Evolutionary conservation across 768 basidiomycete species (phyloP), one percentile per base, ranked within the genome.

Genomic region (Exsudoporus frostii): DNA sequence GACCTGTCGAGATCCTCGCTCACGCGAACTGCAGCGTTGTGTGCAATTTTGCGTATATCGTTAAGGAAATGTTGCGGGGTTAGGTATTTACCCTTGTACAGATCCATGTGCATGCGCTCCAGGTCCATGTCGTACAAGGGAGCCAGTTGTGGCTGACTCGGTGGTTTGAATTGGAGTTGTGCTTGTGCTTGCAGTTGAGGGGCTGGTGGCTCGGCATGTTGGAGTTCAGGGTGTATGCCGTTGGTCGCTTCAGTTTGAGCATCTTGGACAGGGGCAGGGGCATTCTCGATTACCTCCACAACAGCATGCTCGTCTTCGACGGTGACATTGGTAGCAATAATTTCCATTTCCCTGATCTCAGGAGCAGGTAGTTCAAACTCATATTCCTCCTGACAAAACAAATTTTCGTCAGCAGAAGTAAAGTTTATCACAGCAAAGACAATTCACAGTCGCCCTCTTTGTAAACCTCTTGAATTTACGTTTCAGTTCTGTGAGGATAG

Each of bases 401-500:
- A 7, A n/a, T 20, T 44, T 19, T 46, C 55, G 54, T 68, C 32
- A 54, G 58, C 33, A 30, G 52, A 48, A n/a, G 11, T 13, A 20
- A 36, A 53, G 7, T 3, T 2, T 1, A 30, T 46, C 17, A 42
- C 24, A 25, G 20, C 27, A 43, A 29, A 48, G 44, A 51, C 17
- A 22, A 75, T 85, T 65, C 61, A 94, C 93, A 55, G 76, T 76
- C 39, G 90, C 88, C 34, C 79, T 74, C 72, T 92, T 92, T 0
- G 85, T 88, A 65, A 97, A 95, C 59, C 88, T 79, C 77, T 93
- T 92, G 68, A 88, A 94, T 73, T 94, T 93, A 68, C 91, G 82
- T 75, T 92, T 93, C 60, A 99, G 74, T 66, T 98, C 93, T 2
- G 81, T 81, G 47, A 98, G 73, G 45, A 98, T 86, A 1, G 90